These are phyloP conservation scores for Aegilops tauschii DNA, from an alignment of 176 grass and related monocot species.

Conservation along the genomic window DNA sequence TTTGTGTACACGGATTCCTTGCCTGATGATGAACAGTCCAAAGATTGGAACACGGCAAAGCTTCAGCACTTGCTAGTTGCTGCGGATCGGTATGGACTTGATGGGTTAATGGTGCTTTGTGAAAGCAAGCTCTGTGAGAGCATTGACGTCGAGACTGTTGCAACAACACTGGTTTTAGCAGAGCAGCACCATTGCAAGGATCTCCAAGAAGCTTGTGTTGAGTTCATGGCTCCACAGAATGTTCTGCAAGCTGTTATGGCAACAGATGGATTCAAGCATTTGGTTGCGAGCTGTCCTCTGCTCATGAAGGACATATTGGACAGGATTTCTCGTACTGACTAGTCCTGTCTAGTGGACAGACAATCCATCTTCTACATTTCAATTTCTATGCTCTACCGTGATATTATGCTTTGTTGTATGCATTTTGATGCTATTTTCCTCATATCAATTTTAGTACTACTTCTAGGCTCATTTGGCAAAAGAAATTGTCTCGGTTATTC, in stretches of 20 bases:
- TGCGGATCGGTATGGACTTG: slow-evolving; percentile 7
- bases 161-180: background rate
- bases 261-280: slow-evolving; percentile 10
- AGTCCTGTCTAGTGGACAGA: background rate
- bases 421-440: background rate
- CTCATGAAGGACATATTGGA: background rate
- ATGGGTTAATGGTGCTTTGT: background rate
- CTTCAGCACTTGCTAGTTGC: slow-evolving; percentile 24
- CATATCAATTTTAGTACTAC: background rate
- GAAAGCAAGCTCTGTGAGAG: background rate
- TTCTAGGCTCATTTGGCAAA: background rate
- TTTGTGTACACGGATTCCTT: background rate
- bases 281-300: background rate
- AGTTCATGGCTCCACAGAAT: background rate
- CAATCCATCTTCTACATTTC: background rate
- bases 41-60: too few relatives aligned
- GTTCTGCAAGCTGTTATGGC: background rate
- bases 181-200: background rate
- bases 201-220: background rate
- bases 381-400: background rate
- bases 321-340: background rate
- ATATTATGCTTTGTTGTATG: background rate
- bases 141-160: background rate
- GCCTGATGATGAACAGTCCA: background rate
- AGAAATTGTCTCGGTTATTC: background rate